These are phyloP conservation scores for Saccharomycopsis malanga DNA, from an alignment of 805 yeast species.

Conservation along the genomic window DNA sequence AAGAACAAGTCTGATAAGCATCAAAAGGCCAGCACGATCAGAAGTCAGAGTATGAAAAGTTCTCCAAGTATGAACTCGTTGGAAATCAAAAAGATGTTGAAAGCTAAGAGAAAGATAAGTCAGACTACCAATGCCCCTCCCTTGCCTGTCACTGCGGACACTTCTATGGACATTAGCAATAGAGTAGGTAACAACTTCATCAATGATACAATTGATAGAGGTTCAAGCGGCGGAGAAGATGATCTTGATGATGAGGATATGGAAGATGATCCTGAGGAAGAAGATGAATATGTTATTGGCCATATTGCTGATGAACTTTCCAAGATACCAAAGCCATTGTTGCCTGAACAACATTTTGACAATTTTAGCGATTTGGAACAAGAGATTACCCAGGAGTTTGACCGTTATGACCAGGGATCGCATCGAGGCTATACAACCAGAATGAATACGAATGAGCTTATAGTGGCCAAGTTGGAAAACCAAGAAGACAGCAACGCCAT, in stretches of 20 bases:
- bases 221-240: constrained; percentile 10
- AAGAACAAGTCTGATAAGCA: constrained; percentile 3
- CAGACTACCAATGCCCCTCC: not conserved
- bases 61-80: constrained; percentile 43
- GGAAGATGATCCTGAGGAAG: constrained; percentile 1
- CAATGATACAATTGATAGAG: constrained; percentile 17
- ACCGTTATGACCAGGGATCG: constrained; percentile 11
- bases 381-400: constrained; percentile 17
- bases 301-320: constrained; percentile 20
- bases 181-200: constrained; percentile 13
- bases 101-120: constrained; percentile 24
- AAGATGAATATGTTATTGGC: not conserved
- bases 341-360: constrained; percentile 23
- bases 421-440: constrained; percentile 8
- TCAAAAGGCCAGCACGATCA: constrained; percentile 30
- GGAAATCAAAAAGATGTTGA: constrained; percentile 36
- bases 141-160: not conserved
- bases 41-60: constrained; percentile 40
- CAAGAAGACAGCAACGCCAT: not conserved
- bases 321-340: constrained; percentile 20
- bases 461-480: constrained; percentile 19
- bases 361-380: constrained; percentile 16
- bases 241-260: not conserved
- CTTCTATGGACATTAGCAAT: not conserved
- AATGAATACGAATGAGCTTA: constrained; percentile 12